These are phyloP conservation scores for Akanthomyces dipterigenus DNA, from an alignment of 2,329 filamentous ascomycete genomes.

Conservation along the genomic window DNA sequence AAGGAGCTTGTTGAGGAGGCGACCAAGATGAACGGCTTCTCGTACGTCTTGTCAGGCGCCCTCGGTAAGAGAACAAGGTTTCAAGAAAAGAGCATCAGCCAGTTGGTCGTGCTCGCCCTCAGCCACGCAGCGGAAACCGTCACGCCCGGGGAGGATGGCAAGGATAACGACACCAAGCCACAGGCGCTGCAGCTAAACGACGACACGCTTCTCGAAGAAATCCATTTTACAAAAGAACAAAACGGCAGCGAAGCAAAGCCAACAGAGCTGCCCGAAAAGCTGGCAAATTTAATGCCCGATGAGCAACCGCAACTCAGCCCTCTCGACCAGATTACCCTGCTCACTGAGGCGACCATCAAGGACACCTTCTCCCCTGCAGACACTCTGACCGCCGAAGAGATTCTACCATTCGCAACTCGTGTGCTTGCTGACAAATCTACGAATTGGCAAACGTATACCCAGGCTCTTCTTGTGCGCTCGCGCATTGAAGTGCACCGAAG, in stretches of 20 bases:
- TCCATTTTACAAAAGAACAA: conserved; percentile 63
- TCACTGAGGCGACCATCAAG: conserved; percentile 81
- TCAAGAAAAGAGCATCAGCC: conserved; percentile 73
- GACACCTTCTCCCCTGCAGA: conserved; percentile 81
- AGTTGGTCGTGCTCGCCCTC: conserved; percentile 83
- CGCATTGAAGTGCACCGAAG: conserved; percentile 84
- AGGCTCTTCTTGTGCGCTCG: conserved; percentile 82
- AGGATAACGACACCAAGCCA: conserved; percentile 38
- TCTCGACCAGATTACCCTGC: conserved; percentile 82
- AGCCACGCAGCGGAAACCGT: conserved; percentile 45
- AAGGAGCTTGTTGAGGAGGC: conserved; percentile 64
- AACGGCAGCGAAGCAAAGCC: conserved; percentile 31
- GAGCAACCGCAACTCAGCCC: conserved; percentile 76
- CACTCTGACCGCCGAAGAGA: conserved; percentile 85
- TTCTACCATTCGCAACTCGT: conserved; percentile 80
- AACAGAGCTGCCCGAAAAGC: conserved; percentile 46
- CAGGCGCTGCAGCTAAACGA: conserved; percentile 76
- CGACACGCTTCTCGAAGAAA: conserved; percentile 84
- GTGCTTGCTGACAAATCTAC: conserved; percentile 83
- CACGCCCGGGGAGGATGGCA: conserved; percentile 10
- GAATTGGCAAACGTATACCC: conserved; percentile 97
- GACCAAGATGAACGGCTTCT: conserved; percentile 59
- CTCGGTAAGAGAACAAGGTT: conserved; percentile 80
- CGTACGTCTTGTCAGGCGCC: conserved; percentile 77
- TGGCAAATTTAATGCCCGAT: conserved; percentile 65